A percentile compares a stretch with the other conserved stretches of the same genome.
Conservation (phyloP, 352 stramenopile genomes). For the Pythium volutum region DNA sequence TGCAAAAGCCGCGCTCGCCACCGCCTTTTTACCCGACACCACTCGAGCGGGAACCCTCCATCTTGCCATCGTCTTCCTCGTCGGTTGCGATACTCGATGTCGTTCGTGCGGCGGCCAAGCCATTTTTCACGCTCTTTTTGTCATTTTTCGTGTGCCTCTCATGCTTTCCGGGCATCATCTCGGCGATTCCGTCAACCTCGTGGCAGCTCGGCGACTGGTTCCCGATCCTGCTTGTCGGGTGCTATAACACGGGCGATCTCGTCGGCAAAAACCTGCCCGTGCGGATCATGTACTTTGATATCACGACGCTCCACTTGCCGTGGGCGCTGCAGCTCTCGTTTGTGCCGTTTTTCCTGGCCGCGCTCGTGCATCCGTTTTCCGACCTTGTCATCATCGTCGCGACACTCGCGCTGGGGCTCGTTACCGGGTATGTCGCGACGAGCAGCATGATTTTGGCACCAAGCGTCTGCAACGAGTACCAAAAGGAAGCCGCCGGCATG, state of each 20-base stretch:
- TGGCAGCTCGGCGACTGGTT: constrained; percentile 66
- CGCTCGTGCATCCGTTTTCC: constrained; percentile 49
- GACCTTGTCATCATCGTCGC: constrained; percentile 50
- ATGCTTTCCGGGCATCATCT: constrained; percentile 79
- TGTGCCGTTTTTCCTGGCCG: constrained; percentile 65
- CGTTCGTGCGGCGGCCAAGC: constrained; percentile 58
- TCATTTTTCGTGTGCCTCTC: constrained; percentile 77
- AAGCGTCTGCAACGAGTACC: constrained; percentile 68
- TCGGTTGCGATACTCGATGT: constrained; percentile 32
- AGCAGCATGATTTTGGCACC: constrained; percentile 73
- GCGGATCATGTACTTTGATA: constrained; percentile 68
- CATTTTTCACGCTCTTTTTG: constrained; percentile 75
- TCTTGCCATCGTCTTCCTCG: constrained; percentile 40
- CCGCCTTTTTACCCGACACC: constrained; percentile 18
- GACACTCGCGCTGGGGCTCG: constrained; percentile 56
- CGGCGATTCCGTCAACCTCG: constrained; percentile 59
- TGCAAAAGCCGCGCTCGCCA: constrained; percentile 14
- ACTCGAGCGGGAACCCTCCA: constrained; percentile 30
- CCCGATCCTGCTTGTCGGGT: constrained; percentile 67
- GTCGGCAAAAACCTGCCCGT: constrained; percentile 77
- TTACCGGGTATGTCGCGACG: constrained; percentile 79
- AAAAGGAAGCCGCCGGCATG: constrained; percentile 80
- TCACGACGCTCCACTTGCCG: constrained; percentile 60
- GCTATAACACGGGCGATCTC: constrained; percentile 74
- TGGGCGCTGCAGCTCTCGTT: constrained; percentile 65